phyloP scores from a whole-genome alignment of 2,329 filamentous ascomycete genomes.

The Orbilia javanica region DNA sequence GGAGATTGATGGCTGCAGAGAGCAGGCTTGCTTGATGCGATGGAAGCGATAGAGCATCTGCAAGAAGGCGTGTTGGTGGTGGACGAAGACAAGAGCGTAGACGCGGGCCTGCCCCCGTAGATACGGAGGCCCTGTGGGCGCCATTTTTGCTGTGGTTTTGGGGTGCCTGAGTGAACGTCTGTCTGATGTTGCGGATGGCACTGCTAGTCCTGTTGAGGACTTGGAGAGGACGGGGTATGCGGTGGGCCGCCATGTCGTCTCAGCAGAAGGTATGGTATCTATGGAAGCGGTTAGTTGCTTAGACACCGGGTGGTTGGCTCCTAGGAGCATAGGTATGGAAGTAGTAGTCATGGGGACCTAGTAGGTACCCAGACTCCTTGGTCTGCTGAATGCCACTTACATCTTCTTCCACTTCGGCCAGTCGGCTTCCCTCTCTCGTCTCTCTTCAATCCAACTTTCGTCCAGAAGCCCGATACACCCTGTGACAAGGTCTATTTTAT shows the following conservation, averaged over 20 bases:
- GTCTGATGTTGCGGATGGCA: not conserved
- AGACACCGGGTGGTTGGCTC: not conserved
- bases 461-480: conserved; percentile 52
- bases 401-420: conserved; percentile 57
- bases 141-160: not conserved
- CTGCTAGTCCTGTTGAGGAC: not conserved
- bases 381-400: conserved; percentile 18
- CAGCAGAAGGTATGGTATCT: conserved; percentile 56
- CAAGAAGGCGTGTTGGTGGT: conserved; percentile 14
- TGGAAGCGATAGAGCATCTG: conserved; percentile 26
- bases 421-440: conserved; percentile 49
- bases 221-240: not conserved
- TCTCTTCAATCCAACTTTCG: conserved; percentile 56
- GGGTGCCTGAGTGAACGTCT: not conserved
- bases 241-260: not conserved
- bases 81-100: not conserved
- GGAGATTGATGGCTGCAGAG: not conserved
- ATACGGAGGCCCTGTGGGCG: not conserved
- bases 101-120: not conserved
- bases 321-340: too few relatives aligned
- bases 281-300: not conserved
- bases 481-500: conserved; percentile 51
- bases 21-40: not conserved
- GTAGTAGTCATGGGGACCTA: not conserved
- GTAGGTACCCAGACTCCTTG: not conserved